Percentiles rank a stretch among this genome's conserved stretches.
Evolutionary conservation across 2,329 filamentous ascomycete genomes (phyloP).

Genomic region (Hypoxylon sp.): DNA sequence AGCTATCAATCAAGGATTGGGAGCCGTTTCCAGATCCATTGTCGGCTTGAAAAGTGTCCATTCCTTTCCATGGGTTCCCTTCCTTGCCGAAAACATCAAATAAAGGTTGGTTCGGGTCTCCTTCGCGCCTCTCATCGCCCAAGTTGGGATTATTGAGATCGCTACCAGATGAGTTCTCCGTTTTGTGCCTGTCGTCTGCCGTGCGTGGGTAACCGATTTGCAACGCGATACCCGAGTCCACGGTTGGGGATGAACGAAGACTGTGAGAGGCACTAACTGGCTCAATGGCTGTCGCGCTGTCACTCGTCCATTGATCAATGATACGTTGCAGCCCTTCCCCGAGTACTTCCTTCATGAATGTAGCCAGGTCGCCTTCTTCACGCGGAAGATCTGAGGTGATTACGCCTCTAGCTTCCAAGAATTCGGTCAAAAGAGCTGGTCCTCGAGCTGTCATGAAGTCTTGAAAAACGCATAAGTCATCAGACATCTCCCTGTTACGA

Average conservation of each 20-base stretch:
- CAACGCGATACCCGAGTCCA: conserved; percentile 35
- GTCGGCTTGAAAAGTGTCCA: neutral
- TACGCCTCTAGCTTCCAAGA: conserved; percentile 33
- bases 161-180: neutral
- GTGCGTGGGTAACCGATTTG: conserved; percentile 5
- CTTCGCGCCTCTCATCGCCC: neutral
- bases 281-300: conserved; percentile 25
- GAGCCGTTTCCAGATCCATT: neutral
- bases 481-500: conserved; percentile 43
- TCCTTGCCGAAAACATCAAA: neutral
- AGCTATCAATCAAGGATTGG: conserved; percentile 2
- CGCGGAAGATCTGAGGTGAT: conserved; percentile 30
- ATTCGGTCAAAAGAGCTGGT: conserved; percentile 33
- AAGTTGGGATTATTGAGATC: neutral
- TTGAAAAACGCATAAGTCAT: conserved; percentile 41
- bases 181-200: neutral
- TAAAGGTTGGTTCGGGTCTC: neutral
- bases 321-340: conserved; percentile 40
- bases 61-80: neutral
- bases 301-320: conserved; percentile 41
- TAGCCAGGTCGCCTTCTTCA: conserved; percentile 40
- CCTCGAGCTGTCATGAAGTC: conserved; percentile 39
- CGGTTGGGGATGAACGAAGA: conserved; percentile 29
- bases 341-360: conserved; percentile 35
- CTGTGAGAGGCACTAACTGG: conserved; percentile 24